Evolutionary conservation across 495 filamentous ascomycete species (phyloP).

Genomic region (Delitschia confertaspora): DNA sequence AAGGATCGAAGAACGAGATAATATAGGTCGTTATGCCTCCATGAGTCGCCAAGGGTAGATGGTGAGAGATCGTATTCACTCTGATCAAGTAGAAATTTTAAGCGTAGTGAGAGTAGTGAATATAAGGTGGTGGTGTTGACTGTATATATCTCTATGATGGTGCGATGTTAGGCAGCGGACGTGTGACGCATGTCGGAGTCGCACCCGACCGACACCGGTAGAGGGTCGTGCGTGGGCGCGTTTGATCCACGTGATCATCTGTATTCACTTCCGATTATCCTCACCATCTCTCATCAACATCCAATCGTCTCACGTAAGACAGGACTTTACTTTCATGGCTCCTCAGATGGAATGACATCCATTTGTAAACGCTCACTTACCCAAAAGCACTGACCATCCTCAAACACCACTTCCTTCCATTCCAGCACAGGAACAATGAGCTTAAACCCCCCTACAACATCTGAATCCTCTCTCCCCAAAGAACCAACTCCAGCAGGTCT

Average conservation of each 20-base stretch:
- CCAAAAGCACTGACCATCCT: constrained; percentile 12
- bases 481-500: background rate
- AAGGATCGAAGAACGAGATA: constrained; percentile 1
- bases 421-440: too few species aligned
- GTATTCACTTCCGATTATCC: background rate
- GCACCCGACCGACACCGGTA: constrained; percentile 2
- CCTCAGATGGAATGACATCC: too few species aligned
- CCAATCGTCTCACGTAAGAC: too few species aligned
- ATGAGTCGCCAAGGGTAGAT: too few species aligned
- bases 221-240: constrained; percentile 4
- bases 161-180: constrained; percentile 25
- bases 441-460: constrained; percentile 1
- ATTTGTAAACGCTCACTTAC: background rate
- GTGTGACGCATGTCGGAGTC: constrained; percentile 16
- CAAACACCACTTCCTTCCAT: constrained; percentile 4
- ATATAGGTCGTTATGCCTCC: constrained; percentile 1
- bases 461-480: constrained; percentile 13
- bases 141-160: background rate
- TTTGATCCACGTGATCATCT: constrained; percentile 6
- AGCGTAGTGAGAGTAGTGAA: background rate
- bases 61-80: background rate
- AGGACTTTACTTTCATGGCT: too few species aligned
- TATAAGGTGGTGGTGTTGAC: background rate
- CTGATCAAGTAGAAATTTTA: background rate
- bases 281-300: constrained; percentile 1